These are phyloP conservation scores for Epipyxis sp. DNA, from an alignment of 108 stramenopile genomes.

Conservation along the genomic window DNA sequence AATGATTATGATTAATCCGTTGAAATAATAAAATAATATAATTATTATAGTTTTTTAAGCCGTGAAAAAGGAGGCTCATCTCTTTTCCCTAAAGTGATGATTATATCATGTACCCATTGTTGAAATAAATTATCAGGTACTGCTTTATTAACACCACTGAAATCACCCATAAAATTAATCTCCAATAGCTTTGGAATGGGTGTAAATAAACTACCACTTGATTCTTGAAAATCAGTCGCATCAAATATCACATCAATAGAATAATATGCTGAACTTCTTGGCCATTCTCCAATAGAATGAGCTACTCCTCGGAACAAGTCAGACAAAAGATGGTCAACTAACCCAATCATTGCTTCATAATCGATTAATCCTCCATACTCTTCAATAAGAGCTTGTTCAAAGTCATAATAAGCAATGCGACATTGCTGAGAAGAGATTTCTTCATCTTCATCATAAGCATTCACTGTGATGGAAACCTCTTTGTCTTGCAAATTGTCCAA, in stretches of 20 bases:
- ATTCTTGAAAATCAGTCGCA: not conserved
- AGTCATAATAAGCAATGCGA: not conserved
- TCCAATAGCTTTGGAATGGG: not conserved
- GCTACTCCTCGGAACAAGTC: not conserved
- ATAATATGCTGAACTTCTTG: conserved; percentile 6
- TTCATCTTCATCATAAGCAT: conserved; percentile 16
- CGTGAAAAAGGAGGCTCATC: not conserved
- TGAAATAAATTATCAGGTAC: not conserved
- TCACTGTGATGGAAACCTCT: not conserved
- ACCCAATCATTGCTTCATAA: not conserved
- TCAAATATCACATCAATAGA: not conserved
- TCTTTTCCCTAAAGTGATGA: not conserved
- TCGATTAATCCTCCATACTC: not conserved
- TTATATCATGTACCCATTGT: not conserved
- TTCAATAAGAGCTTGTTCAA: not conserved
- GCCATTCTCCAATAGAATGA: not conserved
- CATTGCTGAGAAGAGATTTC: not conserved
- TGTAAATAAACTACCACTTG: not conserved
- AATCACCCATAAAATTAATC: conserved; percentile 18
- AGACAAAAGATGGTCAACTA: not conserved
- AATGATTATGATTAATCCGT: too few relatives aligned
- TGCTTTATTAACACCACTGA: not conserved
- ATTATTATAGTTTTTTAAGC: too few relatives aligned
- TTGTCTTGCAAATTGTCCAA: not conserved
- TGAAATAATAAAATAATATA: too few relatives aligned